Evolutionary conservation across 768 basidiomycete genomes (phyloP).

Genomic region (Lactarius quietus): DNA sequence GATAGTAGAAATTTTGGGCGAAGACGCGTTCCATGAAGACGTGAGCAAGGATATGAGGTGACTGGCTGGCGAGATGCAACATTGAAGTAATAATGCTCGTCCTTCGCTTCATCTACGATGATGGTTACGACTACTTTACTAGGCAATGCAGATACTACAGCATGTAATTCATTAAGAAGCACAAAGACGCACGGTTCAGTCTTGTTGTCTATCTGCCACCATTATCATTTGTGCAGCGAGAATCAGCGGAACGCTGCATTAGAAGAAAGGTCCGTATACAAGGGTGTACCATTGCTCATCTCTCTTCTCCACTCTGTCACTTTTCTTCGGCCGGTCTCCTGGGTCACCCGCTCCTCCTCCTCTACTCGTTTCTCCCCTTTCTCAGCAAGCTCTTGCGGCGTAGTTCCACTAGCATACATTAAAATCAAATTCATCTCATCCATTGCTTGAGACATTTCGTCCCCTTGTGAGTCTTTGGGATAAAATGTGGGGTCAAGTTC

Average conservation of each 20-base stretch:
- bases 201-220: no score
- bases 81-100: neutral
- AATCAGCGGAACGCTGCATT: no score
- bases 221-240: no score
- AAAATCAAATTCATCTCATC: neutral
- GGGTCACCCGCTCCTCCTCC: neutral
- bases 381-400: neutral
- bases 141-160: neutral
- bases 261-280: no score
- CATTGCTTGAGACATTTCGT: neutral
- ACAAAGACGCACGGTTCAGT: no score
- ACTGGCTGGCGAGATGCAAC: conserved; percentile 31
- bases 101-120: neutral
- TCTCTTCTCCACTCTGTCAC: neutral
- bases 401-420: neutral
- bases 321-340: neutral
- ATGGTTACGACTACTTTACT: neutral
- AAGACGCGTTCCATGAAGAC: conserved; percentile 43
- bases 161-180: no score
- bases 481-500: no score
- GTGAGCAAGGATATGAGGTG: conserved; percentile 41
- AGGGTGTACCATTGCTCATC: no score
- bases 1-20: conserved; percentile 41
- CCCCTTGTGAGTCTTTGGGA: no score
- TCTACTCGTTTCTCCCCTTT: neutral